Evolutionary conservation across 2,329 filamentous ascomycete genomes (phyloP), one percentile per base, ranked within the genome.

Genomic region (Alternaria postmessia): DNA sequence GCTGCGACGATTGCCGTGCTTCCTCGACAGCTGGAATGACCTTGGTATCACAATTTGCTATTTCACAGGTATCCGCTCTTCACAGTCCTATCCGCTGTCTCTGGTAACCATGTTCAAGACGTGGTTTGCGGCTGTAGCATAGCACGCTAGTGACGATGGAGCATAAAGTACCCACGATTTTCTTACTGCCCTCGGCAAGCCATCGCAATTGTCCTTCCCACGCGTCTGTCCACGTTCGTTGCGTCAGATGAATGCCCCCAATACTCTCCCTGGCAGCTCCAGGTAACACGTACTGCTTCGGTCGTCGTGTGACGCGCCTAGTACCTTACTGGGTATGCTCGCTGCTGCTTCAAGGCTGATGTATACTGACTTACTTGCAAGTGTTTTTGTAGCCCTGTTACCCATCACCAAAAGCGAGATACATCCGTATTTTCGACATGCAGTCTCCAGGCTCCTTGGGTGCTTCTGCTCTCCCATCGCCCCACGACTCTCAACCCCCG

Each of bases 201-300:
- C 39, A 46, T 57, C 57, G 64, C 64, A 65, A 62, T 65, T 65
- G 64, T 51, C 60, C 18, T 57, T 55, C 56, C 52, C 59, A 55
- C 60, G 60, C 63, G 57, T 54, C 44, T 34, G 24, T 36, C 28
- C 39, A 32, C 34, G 49, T 38, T 52, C 24, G 32, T 56, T 44
- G 62, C 62, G 66, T 76, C 73, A 65, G 41, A 78, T 78, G 76
- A 78, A 78, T 78, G 76, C 75, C 71, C 74, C 70, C 71, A 56
- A 61, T 65, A 62, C 59, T 68, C 56, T 67, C 51, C 66, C 71
- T 75, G 71, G 69, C 64, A 63, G 67, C 67, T 68, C 67, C 69
- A 75, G 71, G 76, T 74, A 75, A 72, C 65, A 61, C 65, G 38
- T 63, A 63, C 61, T 66, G 72, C 66, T 60, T 66, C 54, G 61